Conservation (phyloP, 2,329 filamentous ascomycete species). For the Penicillium capsulatum region DNA sequence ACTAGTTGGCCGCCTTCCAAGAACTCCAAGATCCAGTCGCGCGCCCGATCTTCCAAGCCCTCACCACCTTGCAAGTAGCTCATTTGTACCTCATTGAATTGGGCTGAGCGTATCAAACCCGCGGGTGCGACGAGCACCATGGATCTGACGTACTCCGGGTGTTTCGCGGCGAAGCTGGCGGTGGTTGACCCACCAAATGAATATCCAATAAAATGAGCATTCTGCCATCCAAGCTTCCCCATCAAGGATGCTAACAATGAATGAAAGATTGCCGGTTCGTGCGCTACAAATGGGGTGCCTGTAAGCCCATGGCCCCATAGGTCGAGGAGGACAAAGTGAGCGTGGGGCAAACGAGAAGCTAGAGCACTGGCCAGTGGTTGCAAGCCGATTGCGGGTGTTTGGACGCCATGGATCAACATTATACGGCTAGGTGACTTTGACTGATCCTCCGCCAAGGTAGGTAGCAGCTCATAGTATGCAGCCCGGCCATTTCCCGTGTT, state of each 20-base stretch:
- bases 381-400: slow-evolving; percentile 50
- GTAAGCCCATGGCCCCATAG: slow-evolving; percentile 54
- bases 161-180: slow-evolving; percentile 36
- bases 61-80: slow-evolving; percentile 23
- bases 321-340: slow-evolving; percentile 46
- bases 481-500: slow-evolving; percentile 14
- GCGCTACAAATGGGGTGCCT: slow-evolving; percentile 45
- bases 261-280: slow-evolving; percentile 45
- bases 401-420: slow-evolving; percentile 50
- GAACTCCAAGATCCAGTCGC: slow-evolving; percentile 36
- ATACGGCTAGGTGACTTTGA: slow-evolving; percentile 25
- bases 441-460: neutral
- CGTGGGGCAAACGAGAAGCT: slow-evolving; percentile 30
- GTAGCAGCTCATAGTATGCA: slow-evolving; percentile 20
- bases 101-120: slow-evolving; percentile 35
- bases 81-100: slow-evolving; percentile 25
- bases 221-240: slow-evolving; percentile 39
- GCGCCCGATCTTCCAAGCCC: slow-evolving; percentile 30
- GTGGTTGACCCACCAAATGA: slow-evolving; percentile 48
- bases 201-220: slow-evolving; percentile 47
- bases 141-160: slow-evolving; percentile 29
- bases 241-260: slow-evolving; percentile 40
- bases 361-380: slow-evolving; percentile 42
- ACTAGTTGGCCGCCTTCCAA: slow-evolving; percentile 45
- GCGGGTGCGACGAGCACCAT: slow-evolving; percentile 48